Evolutionary conservation across 2,329 filamentous ascomycete genomes (phyloP).

Genomic region (Lithohypha guttulata): DNA sequence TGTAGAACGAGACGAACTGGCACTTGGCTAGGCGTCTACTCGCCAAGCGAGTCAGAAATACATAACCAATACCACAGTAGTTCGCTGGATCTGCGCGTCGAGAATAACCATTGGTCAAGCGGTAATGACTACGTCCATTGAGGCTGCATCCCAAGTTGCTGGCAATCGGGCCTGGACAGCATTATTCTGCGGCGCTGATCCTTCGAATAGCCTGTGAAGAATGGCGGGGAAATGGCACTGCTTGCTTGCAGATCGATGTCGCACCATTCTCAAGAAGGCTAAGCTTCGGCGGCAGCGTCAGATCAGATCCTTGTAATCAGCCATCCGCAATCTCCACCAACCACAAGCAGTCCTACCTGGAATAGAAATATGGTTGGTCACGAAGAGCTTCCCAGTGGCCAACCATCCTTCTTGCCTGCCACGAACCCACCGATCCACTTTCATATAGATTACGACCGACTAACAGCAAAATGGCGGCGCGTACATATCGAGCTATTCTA

Average conservation of each 20-base stretch:
- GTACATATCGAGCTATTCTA: conserved; percentile 8
- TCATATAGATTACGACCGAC: conserved; percentile 4
- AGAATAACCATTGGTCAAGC: conserved; percentile 7
- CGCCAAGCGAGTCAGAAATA: background rate
- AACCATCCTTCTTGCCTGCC: conserved; percentile 4
- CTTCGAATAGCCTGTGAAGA: no score
- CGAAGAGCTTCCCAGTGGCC: conserved; percentile 15
- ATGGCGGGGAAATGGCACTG: background rate
- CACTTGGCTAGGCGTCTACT: conserved; percentile 6
- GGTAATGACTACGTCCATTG: background rate
- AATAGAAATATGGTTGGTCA: conserved; percentile 14
- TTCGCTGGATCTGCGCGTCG: background rate
- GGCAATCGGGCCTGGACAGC: no score
- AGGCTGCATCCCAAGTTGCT: no score
- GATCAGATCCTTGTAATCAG: background rate
- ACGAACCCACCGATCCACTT: background rate
- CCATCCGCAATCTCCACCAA: conserved; percentile 10
- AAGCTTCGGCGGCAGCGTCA: conserved; percentile 3
- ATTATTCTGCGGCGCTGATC: no score
- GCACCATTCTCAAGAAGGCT: background rate
- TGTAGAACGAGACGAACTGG: conserved; percentile 2
- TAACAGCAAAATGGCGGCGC: conserved; percentile 4
- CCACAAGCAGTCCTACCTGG: conserved; percentile 5
- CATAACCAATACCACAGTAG: background rate
- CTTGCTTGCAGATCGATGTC: no score